Percentiles rank a stretch among this genome's conserved stretches.
Evolutionary conservation across 2,329 filamentous ascomycete species (phyloP).

Genomic region (Colletotrichum phormii): DNA sequence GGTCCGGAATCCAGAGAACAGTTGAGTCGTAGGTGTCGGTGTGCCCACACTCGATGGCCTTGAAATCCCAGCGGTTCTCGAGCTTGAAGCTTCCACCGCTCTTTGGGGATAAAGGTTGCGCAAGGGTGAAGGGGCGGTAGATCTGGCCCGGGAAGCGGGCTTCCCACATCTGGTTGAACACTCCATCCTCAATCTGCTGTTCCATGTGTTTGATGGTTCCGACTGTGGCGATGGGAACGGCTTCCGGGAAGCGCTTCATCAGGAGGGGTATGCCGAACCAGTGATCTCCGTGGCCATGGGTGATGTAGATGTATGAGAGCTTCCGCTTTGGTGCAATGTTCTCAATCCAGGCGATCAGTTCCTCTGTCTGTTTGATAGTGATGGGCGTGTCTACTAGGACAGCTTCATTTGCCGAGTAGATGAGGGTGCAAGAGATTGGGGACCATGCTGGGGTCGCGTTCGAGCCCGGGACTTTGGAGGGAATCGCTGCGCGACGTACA

Average conservation of each 20-base stretch:
- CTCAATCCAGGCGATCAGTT: slow-evolving; percentile 51
- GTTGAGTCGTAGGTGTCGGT: slow-evolving; percentile 41
- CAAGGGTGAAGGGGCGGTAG: background rate
- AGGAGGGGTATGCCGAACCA: slow-evolving; percentile 49
- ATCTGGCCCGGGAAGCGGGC: background rate
- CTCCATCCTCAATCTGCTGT: background rate
- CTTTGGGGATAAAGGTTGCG: background rate
- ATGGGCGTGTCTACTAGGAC: slow-evolving; percentile 52
- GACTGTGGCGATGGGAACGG: background rate
- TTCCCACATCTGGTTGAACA: background rate
- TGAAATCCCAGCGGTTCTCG: background rate
- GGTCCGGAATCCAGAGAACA: slow-evolving; percentile 47
- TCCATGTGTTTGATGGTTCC: background rate
- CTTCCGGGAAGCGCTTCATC: slow-evolving; percentile 45
- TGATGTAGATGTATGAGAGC: slow-evolving; percentile 52
- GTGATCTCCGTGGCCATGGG: slow-evolving; percentile 56
- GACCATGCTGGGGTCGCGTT: background rate
- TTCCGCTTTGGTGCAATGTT: slow-evolving; percentile 41
- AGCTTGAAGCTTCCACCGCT: background rate
- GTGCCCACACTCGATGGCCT: background rate
- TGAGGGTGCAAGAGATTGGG: background rate
- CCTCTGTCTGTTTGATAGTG: slow-evolving; percentile 45
- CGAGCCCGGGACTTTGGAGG: too few relatives aligned
- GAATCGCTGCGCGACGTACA: too few relatives aligned
- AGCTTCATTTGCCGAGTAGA: slow-evolving; percentile 37